Evolutionary conservation across 2,329 filamentous ascomycete species (phyloP).

Genomic region (Phoma sp.): DNA sequence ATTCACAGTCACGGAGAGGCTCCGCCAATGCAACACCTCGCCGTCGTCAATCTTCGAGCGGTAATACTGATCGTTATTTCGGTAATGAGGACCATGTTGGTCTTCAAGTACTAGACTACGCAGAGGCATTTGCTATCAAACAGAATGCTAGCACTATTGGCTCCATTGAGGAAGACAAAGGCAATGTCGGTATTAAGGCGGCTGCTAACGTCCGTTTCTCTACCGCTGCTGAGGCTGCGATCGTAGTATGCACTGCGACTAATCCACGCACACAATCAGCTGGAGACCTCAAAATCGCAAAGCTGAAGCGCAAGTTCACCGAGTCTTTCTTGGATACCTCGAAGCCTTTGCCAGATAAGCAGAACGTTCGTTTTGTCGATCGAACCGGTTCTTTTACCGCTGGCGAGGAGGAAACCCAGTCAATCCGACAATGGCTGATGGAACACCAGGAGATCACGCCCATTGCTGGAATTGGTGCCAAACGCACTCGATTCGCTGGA

Average conservation of each 20-base stretch:
- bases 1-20: slow-evolving; percentile 20
- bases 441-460: slow-evolving; percentile 53
- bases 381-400: slow-evolving; percentile 3
- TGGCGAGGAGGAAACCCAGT: slow-evolving; percentile 24
- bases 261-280: slow-evolving; percentile 19
- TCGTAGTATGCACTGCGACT: slow-evolving; percentile 31
- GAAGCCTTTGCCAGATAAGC: slow-evolving; percentile 18
- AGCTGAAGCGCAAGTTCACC: slow-evolving; percentile 52
- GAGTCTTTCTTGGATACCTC: slow-evolving; percentile 47
- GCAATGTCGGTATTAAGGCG: slow-evolving; percentile 39
- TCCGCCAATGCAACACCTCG: slow-evolving; percentile 31
- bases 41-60: slow-evolving; percentile 34
- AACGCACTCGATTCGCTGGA: slow-evolving; percentile 56
- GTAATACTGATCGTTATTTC: slow-evolving; percentile 31
- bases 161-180: slow-evolving; percentile 45
- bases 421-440: slow-evolving; percentile 52
- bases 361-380: slow-evolving; percentile 22
- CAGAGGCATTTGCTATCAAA: slow-evolving; percentile 53
- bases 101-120: slow-evolving; percentile 55
- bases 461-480: slow-evolving; percentile 54
- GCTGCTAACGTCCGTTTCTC: slow-evolving; percentile 45
- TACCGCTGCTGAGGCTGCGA: slow-evolving; percentile 40
- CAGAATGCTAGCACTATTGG: slow-evolving; percentile 54
- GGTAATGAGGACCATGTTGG: slow-evolving; percentile 48
- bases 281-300: slow-evolving; percentile 35